Evolutionary conservation across 108 stramenopile species (phyloP).

Genomic region (Cylindrotheca closterium): DNA sequence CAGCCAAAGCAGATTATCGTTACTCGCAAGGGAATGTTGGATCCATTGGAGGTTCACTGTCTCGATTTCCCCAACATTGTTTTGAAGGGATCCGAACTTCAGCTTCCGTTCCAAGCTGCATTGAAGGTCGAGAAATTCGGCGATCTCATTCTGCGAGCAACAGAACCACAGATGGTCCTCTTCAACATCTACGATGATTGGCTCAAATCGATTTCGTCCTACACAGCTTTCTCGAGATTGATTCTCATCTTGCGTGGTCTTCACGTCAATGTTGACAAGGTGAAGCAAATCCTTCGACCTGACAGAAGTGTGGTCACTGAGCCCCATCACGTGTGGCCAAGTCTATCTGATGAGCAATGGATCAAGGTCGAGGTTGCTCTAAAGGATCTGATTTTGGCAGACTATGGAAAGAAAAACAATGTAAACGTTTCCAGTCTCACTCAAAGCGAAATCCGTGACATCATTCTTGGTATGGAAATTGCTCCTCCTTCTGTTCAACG

Average conservation of each 20-base stretch:
- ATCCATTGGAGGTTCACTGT: slow-evolving; percentile 98
- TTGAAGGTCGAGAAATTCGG: slow-evolving; percentile 99
- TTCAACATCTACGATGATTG: slow-evolving; percentile 99
- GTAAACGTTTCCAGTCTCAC: slow-evolving; percentile 98
- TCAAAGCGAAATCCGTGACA: slow-evolving; percentile 98
- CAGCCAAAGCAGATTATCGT: slow-evolving; percentile 99
- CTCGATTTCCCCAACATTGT: slow-evolving; percentile 99
- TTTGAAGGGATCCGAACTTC: slow-evolving; percentile 97
- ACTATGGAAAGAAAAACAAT: slow-evolving; percentile 99
- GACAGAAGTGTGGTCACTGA: slow-evolving; percentile 98
- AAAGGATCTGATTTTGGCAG: slow-evolving; percentile 98
- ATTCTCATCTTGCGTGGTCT: slow-evolving; percentile 97
- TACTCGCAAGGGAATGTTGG: slow-evolving; percentile 98
- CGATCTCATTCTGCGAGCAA: slow-evolving; percentile 96
- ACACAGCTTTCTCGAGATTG: slow-evolving; percentile 98
- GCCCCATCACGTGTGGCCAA: slow-evolving; percentile 98
- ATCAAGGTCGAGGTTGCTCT: slow-evolving; percentile 98
- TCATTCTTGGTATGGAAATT: slow-evolving; percentile 99
- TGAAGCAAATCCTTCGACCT: slow-evolving; percentile 96
- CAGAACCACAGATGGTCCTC: slow-evolving; percentile 98
- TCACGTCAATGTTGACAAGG: slow-evolving; percentile 95
- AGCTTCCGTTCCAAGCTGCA: slow-evolving; percentile 98
- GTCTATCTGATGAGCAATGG: slow-evolving; percentile 98
- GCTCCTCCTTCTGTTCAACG: slow-evolving; percentile 98
- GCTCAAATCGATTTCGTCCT: slow-evolving; percentile 97